phyloP scores from a whole-genome alignment of 2,329 filamentous ascomycete genomes.

The Fusarium illudens region DNA sequence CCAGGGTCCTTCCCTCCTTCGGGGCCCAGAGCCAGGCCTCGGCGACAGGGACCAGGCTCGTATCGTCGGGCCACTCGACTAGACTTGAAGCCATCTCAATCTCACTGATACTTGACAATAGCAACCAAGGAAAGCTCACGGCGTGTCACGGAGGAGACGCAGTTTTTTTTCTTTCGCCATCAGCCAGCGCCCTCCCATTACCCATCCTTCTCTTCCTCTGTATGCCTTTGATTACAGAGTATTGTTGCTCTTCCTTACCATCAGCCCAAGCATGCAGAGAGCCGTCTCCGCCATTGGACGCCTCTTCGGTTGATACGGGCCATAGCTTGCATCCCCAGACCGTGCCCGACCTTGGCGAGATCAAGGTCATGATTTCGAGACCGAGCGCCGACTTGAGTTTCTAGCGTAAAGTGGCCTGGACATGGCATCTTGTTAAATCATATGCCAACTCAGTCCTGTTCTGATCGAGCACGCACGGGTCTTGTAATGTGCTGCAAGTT shows the following conservation, averaged over 20 bases:
- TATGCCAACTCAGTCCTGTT: neutral
- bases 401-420: neutral
- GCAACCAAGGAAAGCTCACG: neutral
- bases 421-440: neutral
- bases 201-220: neutral
- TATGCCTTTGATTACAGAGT: neutral
- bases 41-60: constrained; percentile 18
- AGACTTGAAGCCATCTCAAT: constrained; percentile 17
- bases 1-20: constrained; percentile 23
- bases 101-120: neutral
- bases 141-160: neutral
- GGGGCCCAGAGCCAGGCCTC: constrained; percentile 14
- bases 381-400: neutral
- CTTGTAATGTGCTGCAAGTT: neutral
- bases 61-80: constrained; percentile 6
- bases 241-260: neutral
- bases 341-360: constrained; percentile 12
- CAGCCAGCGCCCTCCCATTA: neutral
- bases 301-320: constrained; percentile 25
- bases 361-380: neutral
- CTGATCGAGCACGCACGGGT: constrained; percentile 6
- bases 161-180: neutral
- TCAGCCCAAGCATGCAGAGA: neutral
- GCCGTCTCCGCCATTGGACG: constrained; percentile 30
- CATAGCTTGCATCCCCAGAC: constrained; percentile 14